Conservation (phyloP, 2,329 filamentous ascomycete genomes). For the Penicillium rolfsii region DNA sequence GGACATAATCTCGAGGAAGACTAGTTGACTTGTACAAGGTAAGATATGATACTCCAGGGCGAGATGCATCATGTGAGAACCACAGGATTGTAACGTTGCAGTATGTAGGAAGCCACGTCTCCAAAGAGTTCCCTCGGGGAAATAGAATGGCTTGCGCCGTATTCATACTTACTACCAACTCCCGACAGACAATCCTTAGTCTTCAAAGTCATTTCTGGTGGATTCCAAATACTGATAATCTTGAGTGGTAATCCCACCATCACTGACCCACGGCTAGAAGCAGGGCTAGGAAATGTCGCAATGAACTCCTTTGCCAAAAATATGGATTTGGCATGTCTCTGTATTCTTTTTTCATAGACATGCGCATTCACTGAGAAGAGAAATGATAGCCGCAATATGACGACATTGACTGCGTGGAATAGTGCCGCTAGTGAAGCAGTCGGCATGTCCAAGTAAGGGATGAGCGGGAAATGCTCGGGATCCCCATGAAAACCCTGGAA, state of each 20-base stretch:
- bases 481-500: neutral
- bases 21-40: neutral
- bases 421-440: slow-evolving; percentile 11
- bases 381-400: slow-evolving; percentile 1
- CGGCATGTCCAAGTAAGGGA: slow-evolving; percentile 14
- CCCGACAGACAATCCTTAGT: neutral
- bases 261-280: slow-evolving; percentile 9
- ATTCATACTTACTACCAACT: neutral
- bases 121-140: slow-evolving; percentile 6
- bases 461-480: slow-evolving; percentile 8
- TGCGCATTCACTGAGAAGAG: slow-evolving; percentile 1
- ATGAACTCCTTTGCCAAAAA: slow-evolving; percentile 11
- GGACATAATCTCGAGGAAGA: neutral
- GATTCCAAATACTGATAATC: slow-evolving; percentile 9
- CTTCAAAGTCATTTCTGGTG: neutral
- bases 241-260: slow-evolving; percentile 12
- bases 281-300: slow-evolving; percentile 3
- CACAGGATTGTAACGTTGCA: neutral
- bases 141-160: neutral
- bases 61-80: neutral
- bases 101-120: slow-evolving; percentile 9
- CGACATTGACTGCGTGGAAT: slow-evolving; percentile 13
- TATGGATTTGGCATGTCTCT: slow-evolving; percentile 10
- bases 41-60: neutral
- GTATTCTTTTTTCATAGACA: slow-evolving; percentile 13